phyloP scores from a whole-genome alignment of 768 basidiomycete species.

The Collybia mongolica region DNA sequence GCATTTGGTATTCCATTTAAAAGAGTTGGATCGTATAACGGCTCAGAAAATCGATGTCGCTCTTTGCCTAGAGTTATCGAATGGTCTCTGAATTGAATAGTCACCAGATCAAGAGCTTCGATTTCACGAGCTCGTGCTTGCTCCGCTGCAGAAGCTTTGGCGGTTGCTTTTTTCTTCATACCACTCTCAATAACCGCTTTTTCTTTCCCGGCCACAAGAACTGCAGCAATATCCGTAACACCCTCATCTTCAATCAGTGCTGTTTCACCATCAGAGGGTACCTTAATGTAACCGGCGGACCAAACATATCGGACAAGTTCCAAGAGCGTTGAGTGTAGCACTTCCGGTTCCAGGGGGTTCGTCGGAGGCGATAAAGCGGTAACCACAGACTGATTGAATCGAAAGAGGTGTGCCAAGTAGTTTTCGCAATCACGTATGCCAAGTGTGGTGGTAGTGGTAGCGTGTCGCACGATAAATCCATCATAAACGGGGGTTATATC shows the following conservation, averaged over 20 bases:
- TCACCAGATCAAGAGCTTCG: slow-evolving; percentile 80
- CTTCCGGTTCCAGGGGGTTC: slow-evolving; percentile 42
- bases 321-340: slow-evolving; percentile 49
- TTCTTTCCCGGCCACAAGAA: slow-evolving; percentile 89
- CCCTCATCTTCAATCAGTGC: slow-evolving; percentile 75
- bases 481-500: slow-evolving; percentile 81
- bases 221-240: slow-evolving; percentile 86
- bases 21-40: slow-evolving; percentile 74
- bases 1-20: slow-evolving; percentile 37
- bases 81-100: slow-evolving; percentile 68
- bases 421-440: slow-evolving; percentile 73
- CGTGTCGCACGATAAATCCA: slow-evolving; percentile 55
- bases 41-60: slow-evolving; percentile 89
- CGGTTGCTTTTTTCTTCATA: slow-evolving; percentile 73
- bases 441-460: slow-evolving; percentile 55
- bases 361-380: slow-evolving; percentile 54
- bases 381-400: slow-evolving; percentile 65
- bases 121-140: slow-evolving; percentile 81
- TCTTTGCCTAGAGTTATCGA: slow-evolving; percentile 81
- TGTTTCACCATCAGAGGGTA: slow-evolving; percentile 74
- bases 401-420: slow-evolving; percentile 74
- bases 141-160: slow-evolving; percentile 74
- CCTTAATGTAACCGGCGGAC: slow-evolving; percentile 64
- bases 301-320: slow-evolving; percentile 67
- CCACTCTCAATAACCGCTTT: slow-evolving; percentile 84